These are phyloP conservation scores for Cercospora zeae-maydis DNA, from an alignment of 2,329 filamentous ascomycete genomes.

Conservation along the genomic window DNA sequence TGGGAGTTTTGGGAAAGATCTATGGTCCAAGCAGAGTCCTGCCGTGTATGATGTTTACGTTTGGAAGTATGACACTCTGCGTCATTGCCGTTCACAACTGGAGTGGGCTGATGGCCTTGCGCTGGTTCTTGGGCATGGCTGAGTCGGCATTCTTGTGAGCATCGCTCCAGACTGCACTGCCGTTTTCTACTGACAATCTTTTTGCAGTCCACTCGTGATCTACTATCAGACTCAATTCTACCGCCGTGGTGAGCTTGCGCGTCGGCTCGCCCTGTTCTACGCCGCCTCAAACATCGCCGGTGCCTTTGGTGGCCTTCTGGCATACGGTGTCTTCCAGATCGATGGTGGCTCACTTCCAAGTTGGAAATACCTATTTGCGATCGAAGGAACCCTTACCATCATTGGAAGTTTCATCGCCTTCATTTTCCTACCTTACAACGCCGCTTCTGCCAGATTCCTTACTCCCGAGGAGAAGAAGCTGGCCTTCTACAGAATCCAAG, in stretches of 20 bases:
- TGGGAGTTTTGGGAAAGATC: slow-evolving; percentile 65
- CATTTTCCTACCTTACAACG: slow-evolving; percentile 65
- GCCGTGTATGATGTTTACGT: slow-evolving; percentile 56
- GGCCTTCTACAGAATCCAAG: slow-evolving; percentile 69
- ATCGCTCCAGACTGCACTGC: neutral
- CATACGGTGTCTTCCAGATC: slow-evolving; percentile 61
- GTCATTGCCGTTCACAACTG: slow-evolving; percentile 58
- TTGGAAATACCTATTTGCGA: slow-evolving; percentile 65
- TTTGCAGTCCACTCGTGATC: slow-evolving; percentile 67
- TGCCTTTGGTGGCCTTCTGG: slow-evolving; percentile 59
- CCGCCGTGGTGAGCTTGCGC: slow-evolving; percentile 65
- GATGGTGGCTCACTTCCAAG: slow-evolving; percentile 47
- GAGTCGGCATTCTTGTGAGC: slow-evolving; percentile 6
- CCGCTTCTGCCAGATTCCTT: slow-evolving; percentile 63
- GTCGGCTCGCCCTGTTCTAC: slow-evolving; percentile 70
- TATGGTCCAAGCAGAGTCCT: slow-evolving; percentile 62
- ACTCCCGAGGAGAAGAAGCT: slow-evolving; percentile 63
- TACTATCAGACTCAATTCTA: slow-evolving; percentile 64
- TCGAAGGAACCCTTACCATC: slow-evolving; percentile 58
- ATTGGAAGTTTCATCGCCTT: slow-evolving; percentile 59
- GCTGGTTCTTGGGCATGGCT: slow-evolving; percentile 59
- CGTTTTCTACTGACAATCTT: neutral
- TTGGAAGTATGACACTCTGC: slow-evolving; percentile 63
- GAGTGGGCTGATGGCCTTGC: slow-evolving; percentile 61
- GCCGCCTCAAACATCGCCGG: slow-evolving; percentile 71